phyloP scores from a whole-genome alignment of 1,139 yeast genomes.

The Meyerozyma carpophila region DNA sequence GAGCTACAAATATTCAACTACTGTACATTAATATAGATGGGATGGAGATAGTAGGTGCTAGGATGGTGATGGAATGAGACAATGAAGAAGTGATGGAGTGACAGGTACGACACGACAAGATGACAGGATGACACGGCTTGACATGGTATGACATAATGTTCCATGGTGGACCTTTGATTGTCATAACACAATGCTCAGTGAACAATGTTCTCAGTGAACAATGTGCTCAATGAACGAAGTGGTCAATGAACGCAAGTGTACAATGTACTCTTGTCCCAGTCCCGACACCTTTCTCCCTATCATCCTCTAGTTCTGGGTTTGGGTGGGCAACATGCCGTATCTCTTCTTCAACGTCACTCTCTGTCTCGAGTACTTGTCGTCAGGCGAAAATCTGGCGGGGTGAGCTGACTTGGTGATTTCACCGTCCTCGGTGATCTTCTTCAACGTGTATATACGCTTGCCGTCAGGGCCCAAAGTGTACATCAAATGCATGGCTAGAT shows the following conservation, averaged over 20 bases:
- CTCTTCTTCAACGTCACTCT: slow-evolving; percentile 98
- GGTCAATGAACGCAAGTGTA: no score
- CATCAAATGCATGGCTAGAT: slow-evolving; percentile 86
- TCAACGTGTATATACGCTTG: slow-evolving; percentile 88
- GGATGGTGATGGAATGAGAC: no score
- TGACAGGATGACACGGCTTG: no score
- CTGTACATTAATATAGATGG: neutral
- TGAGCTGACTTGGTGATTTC: slow-evolving; percentile 98
- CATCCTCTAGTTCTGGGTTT: slow-evolving; percentile 30
- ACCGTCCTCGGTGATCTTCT: slow-evolving; percentile 75
- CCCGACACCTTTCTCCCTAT: neutral
- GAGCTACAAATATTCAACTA: slow-evolving; percentile 3
- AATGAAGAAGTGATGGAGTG: no score
- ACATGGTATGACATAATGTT: neutral
- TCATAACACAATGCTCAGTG: no score
- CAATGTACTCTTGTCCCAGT: neutral
- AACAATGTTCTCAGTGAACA: no score
- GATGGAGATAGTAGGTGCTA: no score
- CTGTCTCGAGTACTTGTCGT: slow-evolving; percentile 98
- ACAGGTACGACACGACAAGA: no score
- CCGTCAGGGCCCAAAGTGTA: slow-evolving; percentile 93
- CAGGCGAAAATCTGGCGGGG: slow-evolving; percentile 99
- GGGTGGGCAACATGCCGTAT: slow-evolving; percentile 83
- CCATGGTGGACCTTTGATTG: neutral
- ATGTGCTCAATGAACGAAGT: no score